Percentiles rank a stretch among this genome's conserved stretches.
Evolutionary conservation across 805 yeast species (phyloP).

Genomic region (Candida germanica): DNA sequence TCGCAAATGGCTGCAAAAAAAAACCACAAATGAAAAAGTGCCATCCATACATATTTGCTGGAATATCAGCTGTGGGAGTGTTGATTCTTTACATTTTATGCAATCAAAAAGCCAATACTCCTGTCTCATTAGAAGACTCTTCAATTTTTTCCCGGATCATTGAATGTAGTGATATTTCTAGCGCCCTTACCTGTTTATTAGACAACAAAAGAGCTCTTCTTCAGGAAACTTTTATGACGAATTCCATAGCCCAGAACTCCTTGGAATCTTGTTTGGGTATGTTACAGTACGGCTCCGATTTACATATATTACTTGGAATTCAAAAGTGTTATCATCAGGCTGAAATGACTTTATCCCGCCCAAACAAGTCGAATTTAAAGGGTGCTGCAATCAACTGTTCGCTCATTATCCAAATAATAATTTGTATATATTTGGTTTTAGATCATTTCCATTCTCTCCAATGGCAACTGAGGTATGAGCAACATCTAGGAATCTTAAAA

Average conservation of each 20-base stretch:
- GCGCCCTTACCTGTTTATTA: conserved; percentile 18
- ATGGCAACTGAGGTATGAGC: not conserved
- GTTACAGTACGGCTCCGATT: conserved; percentile 15
- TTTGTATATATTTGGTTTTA: not conserved
- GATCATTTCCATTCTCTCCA: not conserved
- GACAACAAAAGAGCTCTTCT: conserved; percentile 11
- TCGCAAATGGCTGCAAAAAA: conserved; percentile 1
- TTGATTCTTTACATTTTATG: no score
- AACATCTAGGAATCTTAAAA: not conserved
- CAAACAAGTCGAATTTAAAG: not conserved
- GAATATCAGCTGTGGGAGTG: no score
- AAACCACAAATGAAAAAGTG: not conserved
- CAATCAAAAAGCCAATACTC: no score
- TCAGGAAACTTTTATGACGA: conserved; percentile 7
- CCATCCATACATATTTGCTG: conserved; percentile 1
- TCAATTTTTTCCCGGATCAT: conserved; percentile 5
- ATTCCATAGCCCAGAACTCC: not conserved
- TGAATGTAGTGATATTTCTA: conserved; percentile 19
- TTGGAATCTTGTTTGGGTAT: conserved; percentile 16
- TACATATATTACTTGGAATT: conserved; percentile 18
- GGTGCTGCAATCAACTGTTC: not conserved
- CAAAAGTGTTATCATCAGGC: conserved; percentile 26
- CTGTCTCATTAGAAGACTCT: conserved; percentile 4
- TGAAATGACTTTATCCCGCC: conserved; percentile 9
- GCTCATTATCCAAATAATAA: conserved; percentile 6